Percentiles rank a stretch among this genome's conserved stretches.
Conservation (phyloP, 2,329 filamentous ascomycete species). For the Botrytis deweyae region DNA sequence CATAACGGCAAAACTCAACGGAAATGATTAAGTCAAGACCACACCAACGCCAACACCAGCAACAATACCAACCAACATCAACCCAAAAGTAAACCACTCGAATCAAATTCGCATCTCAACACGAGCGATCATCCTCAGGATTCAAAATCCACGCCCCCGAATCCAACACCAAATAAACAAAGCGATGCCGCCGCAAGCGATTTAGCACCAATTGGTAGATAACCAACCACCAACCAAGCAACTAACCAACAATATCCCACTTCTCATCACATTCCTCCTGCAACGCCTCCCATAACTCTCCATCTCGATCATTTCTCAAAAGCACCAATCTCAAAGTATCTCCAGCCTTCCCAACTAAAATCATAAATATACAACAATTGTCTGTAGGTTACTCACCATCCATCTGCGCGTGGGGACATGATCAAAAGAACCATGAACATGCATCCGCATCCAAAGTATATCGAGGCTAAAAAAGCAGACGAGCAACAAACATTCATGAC, state of each 20-base stretch:
- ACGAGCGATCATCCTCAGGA: neutral
- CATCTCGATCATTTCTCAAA: neutral
- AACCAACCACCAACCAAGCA: neutral
- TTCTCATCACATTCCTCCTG: neutral
- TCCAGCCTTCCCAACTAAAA: neutral
- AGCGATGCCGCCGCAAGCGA: slow-evolving; percentile 1
- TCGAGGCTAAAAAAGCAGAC: neutral
- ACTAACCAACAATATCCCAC: neutral
- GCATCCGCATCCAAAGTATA: neutral
- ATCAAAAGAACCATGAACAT: neutral
- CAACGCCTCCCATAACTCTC: neutral
- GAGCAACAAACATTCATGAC: neutral
- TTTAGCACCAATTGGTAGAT: neutral
- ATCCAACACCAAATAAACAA: neutral
- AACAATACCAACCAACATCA: neutral
- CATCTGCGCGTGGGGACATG: neutral
- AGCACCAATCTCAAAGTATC: neutral
- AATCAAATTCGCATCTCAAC: neutral
- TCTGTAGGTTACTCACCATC: too few species aligned
- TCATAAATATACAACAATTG: neutral
- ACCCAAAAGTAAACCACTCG: neutral
- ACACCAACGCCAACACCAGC: neutral
- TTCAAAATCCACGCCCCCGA: neutral
- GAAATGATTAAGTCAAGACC: neutral
- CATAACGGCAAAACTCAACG: neutral